These are phyloP conservation scores for Hypoxylon perforatum DNA, from an alignment of 495 filamentous ascomycete species.

Conservation along the genomic window DNA sequence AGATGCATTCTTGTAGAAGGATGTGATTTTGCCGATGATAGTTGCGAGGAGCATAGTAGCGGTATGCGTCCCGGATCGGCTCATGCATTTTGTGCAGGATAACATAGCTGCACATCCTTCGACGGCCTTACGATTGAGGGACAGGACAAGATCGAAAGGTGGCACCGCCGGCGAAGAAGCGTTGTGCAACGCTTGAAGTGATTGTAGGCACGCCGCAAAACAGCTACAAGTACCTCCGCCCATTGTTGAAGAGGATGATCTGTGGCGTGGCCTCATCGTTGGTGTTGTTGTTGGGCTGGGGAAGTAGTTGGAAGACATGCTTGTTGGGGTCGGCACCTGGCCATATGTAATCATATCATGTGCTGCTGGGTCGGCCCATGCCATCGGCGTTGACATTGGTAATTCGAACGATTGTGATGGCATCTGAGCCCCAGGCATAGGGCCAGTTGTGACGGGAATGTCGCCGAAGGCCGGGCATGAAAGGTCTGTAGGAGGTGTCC, in stretches of 20 bases:
- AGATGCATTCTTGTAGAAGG: conserved; percentile 57
- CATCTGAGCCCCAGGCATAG: conserved; percentile 36
- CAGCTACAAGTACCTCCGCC: conserved; percentile 54
- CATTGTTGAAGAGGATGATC: conserved; percentile 44
- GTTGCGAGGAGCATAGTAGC: conserved; percentile 60
- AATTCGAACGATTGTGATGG: conserved; percentile 52
- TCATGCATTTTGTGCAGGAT: conserved; percentile 54
- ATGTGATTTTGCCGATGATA: conserved; percentile 60
- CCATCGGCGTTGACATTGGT: conserved; percentile 46
- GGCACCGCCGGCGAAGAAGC: conserved; percentile 51
- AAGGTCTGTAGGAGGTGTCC: conserved; percentile 50
- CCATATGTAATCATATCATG: conserved; percentile 45
- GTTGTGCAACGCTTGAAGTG: conserved; percentile 58
- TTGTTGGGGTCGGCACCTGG: conserved; percentile 47
- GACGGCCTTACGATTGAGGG: conserved; percentile 59
- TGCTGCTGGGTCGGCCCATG: conserved; percentile 32
- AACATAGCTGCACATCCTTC: conserved; percentile 60
- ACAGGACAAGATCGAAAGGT: conserved; percentile 57
- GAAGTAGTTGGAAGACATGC: conserved; percentile 49
- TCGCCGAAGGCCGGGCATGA: conserved; percentile 43
- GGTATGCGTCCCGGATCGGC: conserved; percentile 53
- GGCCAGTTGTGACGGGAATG: conserved; percentile 40
- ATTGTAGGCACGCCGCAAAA: conserved; percentile 59
- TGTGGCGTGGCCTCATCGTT: conserved; percentile 46
- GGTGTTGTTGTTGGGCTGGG: conserved; percentile 52